phyloP scores from a whole-genome alignment of 805 yeast genomes.

The Candida coquimbonensis region DNA sequence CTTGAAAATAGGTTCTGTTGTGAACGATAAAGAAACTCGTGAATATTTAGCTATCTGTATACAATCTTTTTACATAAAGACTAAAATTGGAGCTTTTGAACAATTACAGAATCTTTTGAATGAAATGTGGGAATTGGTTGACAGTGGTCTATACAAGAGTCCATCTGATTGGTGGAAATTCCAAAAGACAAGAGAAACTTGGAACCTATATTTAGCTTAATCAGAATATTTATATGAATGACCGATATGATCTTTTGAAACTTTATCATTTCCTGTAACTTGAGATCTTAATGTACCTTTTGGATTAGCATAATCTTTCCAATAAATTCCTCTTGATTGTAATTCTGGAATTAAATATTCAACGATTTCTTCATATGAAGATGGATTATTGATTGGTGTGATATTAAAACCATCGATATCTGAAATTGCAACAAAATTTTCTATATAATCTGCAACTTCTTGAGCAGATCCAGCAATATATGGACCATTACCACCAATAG shows the following conservation, averaged over 20 bases:
- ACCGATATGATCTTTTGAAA: slow-evolving; percentile 7
- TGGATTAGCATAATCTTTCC: slow-evolving; percentile 28
- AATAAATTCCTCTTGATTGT: slow-evolving; percentile 28
- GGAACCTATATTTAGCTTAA: slow-evolving; percentile 9
- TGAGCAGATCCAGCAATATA: slow-evolving; percentile 27
- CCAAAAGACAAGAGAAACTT: neutral
- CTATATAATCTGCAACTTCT: slow-evolving; percentile 35
- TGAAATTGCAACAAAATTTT: slow-evolving; percentile 32
- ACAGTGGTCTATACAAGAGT: neutral
- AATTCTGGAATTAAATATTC: slow-evolving; percentile 33
- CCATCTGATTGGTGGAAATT: slow-evolving; percentile 7
- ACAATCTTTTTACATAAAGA: slow-evolving; percentile 1
- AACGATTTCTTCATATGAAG: slow-evolving; percentile 34
- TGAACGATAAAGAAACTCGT: neutral
- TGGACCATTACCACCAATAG: slow-evolving; percentile 28
- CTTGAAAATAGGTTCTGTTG: neutral
- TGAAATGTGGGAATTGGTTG: slow-evolving; percentile 6
- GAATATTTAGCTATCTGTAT: neutral
- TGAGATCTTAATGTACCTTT: slow-evolving; percentile 10
- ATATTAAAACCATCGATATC: slow-evolving; percentile 40
- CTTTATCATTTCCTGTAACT: slow-evolving; percentile 5
- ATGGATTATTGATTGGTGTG: slow-evolving; percentile 33
- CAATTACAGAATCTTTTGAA: neutral
- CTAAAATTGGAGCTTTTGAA: slow-evolving; percentile 7
- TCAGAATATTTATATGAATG: neutral